Evolutionary conservation across 2,329 filamentous ascomycete genomes (phyloP), one percentile per base, ranked within the genome.

Genomic region (Cercospora citrullina): DNA sequence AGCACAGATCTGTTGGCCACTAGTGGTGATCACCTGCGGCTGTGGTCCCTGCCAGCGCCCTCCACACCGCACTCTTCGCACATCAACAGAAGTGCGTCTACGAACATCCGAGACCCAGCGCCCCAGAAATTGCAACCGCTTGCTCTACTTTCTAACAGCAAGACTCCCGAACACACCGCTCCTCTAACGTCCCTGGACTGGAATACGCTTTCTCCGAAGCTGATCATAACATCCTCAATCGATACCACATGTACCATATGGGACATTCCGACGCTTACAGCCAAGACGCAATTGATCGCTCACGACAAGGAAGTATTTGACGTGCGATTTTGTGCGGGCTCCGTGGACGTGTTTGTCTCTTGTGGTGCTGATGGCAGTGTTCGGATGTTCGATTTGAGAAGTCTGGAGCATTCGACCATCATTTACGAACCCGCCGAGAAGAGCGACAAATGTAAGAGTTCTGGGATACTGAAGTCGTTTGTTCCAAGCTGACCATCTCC

Each of bases 221-320:
- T 99, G 64, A 99, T 99, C 77, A 99, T 99, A 76, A 99, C 95
- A 0, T 97, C 94, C 3, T 98, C 94, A 79, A 99, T 99, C 76
- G 95, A 99, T 78, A 99, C 95, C 1, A 99, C 95, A 5, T 99
- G 95, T 81, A 99, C 95, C 4, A 99, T 99, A 72, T 99, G 95
- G 95, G 95, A 99, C 79, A 99, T 99, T 65, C 95, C 95, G 3
- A 97, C 95, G 0, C 84, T 99, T 70, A 99, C 95, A 0, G 95
- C 95, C 63, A 99, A 99, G 82, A 99, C 95, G 1, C 95, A 99
- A 79, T 84, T 99, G 57, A 99, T 99, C 80, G 95, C 95, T 21
- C 95, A 99, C 79, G 95, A 99, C 82, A 98, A 98, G 80, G 95
- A 99, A 80, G 95, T 99, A 5, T 99, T 97, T 76, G 95, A 99